A percentile compares a stretch with the other conserved stretches of the same genome.
These are phyloP conservation scores for Babesia divergens DNA, from an alignment of 169 alveolate species.

Conservation along the genomic window DNA sequence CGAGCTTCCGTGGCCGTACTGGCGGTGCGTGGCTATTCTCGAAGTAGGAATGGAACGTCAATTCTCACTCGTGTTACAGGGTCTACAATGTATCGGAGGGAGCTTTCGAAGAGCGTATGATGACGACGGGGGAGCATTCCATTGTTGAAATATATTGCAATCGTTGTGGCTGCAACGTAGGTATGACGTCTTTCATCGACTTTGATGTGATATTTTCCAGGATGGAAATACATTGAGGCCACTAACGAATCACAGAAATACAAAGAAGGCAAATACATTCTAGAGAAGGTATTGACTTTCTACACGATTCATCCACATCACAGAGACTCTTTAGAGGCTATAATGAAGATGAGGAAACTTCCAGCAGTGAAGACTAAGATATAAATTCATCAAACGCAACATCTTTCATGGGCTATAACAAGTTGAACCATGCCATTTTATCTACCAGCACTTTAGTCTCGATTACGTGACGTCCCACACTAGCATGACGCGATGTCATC, in stretches of 20 bases:
- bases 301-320: neutral
- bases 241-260: slow-evolving; percentile 77
- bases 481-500: too few relatives aligned
- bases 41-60: slow-evolving; percentile 17
- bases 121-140: slow-evolving; percentile 88
- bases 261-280: slow-evolving; percentile 79
- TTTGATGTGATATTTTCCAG: slow-evolving; percentile 12
- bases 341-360: neutral
- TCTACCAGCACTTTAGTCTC: too few relatives aligned
- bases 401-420: too few relatives aligned
- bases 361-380: too few relatives aligned
- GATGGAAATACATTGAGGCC: slow-evolving; percentile 82
- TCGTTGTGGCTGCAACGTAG: slow-evolving; percentile 83
- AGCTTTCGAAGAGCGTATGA: slow-evolving; percentile 81
- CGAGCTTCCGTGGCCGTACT: slow-evolving; percentile 82
- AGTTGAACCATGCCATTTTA: too few relatives aligned
- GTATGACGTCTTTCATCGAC: slow-evolving; percentile 13
- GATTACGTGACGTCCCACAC: too few relatives aligned
- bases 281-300: slow-evolving; percentile 67
- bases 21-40: slow-evolving; percentile 86
- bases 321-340: neutral
- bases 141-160: slow-evolving; percentile 86
- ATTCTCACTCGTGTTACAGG: slow-evolving; percentile 35
- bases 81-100: slow-evolving; percentile 86
- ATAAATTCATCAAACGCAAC: too few relatives aligned